Evolutionary conservation across 73 alveolate genomes (phyloP), one percentile per base, ranked within the genome.

Genomic region (Stentor roeselii): DNA sequence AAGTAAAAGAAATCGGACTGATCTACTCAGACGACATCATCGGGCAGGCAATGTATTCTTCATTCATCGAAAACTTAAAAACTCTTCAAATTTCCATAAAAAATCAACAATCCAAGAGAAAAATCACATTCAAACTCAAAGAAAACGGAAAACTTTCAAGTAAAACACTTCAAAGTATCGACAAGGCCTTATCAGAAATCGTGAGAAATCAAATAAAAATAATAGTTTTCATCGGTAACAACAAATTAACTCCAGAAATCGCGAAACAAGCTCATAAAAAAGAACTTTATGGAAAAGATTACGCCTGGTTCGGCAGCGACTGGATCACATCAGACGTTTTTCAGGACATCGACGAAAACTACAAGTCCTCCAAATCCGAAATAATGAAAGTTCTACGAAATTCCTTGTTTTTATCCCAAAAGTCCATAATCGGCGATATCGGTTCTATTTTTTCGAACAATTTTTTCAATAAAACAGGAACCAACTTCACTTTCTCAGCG

Each of bases 211-310:
- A 76, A 27, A 15, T 15, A 1, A 76, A 41, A 76, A 35, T 76
- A 27, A 76, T 76, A 21, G 84, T 76, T n/a, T 76, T 27, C 39
- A 21, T 76, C 21, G 84, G 84, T 21, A 35, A 76, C 39, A 27
- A 37, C 6, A 35, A 21, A 37, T 21, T 76, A 0, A n/a, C 75
- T 1, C 39, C 74, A 2, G 78, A 76, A 21, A 36, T 76, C 0
- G 60, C 75, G 36, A 37, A 41, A 27, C 15, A 15, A 21, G 67
- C 38, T 21, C 2, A 76, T 39, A 38, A 39, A 30, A 76, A 34
- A 76, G 84, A 76, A 76, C 74, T 76, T 39, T n/a, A 37, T 76
- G 84, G 84, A 27, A 6, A 15, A n/a, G 75, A 41, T 40, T 76
- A 76, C 39, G 74, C 74, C 82, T 39, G 34, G 36, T n/a, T 76